phyloP scores from a whole-genome alignment of 1,284 basidiomycete species.

The Ganoderma leucocontextum region DNA sequence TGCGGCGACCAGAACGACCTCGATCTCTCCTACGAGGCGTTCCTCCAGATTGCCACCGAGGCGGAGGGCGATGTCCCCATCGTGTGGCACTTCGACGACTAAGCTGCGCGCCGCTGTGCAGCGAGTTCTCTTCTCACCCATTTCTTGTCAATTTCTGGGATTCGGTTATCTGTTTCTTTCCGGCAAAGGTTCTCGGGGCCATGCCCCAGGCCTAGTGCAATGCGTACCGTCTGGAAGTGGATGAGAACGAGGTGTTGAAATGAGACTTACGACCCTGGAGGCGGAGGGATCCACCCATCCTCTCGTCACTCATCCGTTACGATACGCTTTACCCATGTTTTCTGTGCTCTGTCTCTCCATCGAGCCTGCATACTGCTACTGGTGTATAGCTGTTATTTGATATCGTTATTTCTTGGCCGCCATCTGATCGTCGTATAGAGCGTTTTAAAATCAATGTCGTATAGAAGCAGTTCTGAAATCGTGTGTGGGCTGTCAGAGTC shows the following conservation, averaged over 20 bases:
- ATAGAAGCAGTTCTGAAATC: neutral
- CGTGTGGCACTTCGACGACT: slow-evolving; percentile 53
- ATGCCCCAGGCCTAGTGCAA: slow-evolving; percentile 33
- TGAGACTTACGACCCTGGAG: slow-evolving; percentile 51
- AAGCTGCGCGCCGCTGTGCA: slow-evolving; percentile 31
- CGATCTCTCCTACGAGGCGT: slow-evolving; percentile 84
- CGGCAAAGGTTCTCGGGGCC: slow-evolving; percentile 36
- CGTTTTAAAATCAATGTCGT: neutral
- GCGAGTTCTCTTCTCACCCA: slow-evolving; percentile 5
- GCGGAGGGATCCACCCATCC: slow-evolving; percentile 41
- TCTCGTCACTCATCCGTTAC: slow-evolving; percentile 31
- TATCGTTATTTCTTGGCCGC: slow-evolving; percentile 26
- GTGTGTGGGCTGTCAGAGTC: neutral
- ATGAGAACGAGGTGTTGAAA: slow-evolving; percentile 36
- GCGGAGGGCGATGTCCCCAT: slow-evolving; percentile 68
- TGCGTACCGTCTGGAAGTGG: slow-evolving; percentile 32
- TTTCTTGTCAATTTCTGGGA: slow-evolving; percentile 17
- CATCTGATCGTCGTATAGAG: neutral
- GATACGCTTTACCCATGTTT: slow-evolving; percentile 27
- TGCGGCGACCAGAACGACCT: slow-evolving; percentile 75
- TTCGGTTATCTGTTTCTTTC: slow-evolving; percentile 29
- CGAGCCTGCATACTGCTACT: slow-evolving; percentile 23
- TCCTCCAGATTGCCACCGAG: slow-evolving; percentile 64
- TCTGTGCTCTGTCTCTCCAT: slow-evolving; percentile 15
- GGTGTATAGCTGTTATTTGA: slow-evolving; percentile 27